Evolutionary conservation across 2,329 filamentous ascomycete genomes (phyloP).

Genomic region (Byssoonygena ceratinophila): DNA sequence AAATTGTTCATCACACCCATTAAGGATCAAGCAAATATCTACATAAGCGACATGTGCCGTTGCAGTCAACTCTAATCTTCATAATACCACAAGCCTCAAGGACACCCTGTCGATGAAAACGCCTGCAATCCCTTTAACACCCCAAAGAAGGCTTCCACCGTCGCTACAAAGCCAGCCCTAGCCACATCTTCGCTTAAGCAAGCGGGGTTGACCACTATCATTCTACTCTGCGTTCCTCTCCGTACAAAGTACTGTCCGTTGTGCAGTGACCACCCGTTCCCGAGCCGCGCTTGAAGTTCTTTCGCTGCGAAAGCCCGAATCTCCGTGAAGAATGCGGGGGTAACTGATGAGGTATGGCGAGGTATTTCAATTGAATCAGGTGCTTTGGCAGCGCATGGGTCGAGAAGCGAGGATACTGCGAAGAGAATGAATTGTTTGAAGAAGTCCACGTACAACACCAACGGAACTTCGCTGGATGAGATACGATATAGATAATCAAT

Average conservation of each 20-base stretch:
- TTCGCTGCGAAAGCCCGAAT: conserved; percentile 29
- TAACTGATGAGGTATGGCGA: background rate
- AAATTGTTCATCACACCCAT: background rate
- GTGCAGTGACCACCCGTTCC: conserved; percentile 39
- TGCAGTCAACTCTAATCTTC: background rate
- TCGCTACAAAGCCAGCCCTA: conserved; percentile 20
- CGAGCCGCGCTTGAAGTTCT: conserved; percentile 37
- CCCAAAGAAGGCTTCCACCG: conserved; percentile 20
- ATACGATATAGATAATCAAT: conserved; percentile 40
- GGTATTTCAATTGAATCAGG: conserved; percentile 17
- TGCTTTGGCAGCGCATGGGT: conserved; percentile 14
- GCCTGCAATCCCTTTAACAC: conserved; percentile 17
- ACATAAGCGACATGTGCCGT: background rate
- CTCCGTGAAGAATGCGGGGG: conserved; percentile 19
- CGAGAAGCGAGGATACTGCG: conserved; percentile 23
- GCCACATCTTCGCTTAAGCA: conserved; percentile 19
- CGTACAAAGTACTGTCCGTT: conserved; percentile 40
- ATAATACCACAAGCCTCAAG: background rate
- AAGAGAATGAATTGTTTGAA: conserved; percentile 34
- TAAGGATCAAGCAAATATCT: background rate
- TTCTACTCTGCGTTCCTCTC: conserved; percentile 35
- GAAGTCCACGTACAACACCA: conserved; percentile 29
- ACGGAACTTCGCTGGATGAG: conserved; percentile 19
- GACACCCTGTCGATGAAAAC: conserved; percentile 9
- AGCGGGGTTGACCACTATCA: conserved; percentile 33